Evolutionary conservation across 2,329 filamentous ascomycete genomes (phyloP).

Genomic region (Calonectria montana): DNA sequence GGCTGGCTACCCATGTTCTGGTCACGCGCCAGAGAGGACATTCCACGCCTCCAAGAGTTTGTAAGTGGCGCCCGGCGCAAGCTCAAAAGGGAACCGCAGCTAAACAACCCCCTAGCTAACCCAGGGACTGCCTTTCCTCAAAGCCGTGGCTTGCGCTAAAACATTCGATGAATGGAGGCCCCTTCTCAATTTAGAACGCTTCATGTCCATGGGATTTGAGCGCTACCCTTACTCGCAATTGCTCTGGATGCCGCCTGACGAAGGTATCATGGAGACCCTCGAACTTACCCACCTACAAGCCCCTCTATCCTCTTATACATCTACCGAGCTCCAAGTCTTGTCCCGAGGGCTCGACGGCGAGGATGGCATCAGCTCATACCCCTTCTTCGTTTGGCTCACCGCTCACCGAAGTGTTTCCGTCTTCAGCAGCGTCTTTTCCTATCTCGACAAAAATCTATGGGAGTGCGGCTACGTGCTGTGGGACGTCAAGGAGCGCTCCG

Average conservation of each 20-base stretch:
- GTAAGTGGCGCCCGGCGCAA: neutral
- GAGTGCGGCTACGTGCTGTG: neutral
- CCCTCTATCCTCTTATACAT: neutral
- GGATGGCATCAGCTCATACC: neutral
- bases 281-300: neutral
- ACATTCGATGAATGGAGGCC: neutral
- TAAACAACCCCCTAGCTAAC: neutral
- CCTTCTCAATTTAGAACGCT: neutral
- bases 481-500: neutral
- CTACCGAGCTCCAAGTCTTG: neutral
- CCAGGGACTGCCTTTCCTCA: neutral
- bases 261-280: neutral
- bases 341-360: neutral
- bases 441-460: neutral
- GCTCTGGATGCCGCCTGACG: slow-evolving; percentile 4
- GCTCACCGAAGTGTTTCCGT: neutral
- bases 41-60: neutral
- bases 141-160: neutral
- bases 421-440: neutral
- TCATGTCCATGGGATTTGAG: neutral
- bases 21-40: neutral
- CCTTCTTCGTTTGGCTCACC: neutral
- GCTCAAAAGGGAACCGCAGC: neutral
- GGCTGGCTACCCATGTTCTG: neutral
- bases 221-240: neutral